phyloP scores from a whole-genome alignment of 805 yeast genomes.

The Helenozyma baotianmanensis region DNA sequence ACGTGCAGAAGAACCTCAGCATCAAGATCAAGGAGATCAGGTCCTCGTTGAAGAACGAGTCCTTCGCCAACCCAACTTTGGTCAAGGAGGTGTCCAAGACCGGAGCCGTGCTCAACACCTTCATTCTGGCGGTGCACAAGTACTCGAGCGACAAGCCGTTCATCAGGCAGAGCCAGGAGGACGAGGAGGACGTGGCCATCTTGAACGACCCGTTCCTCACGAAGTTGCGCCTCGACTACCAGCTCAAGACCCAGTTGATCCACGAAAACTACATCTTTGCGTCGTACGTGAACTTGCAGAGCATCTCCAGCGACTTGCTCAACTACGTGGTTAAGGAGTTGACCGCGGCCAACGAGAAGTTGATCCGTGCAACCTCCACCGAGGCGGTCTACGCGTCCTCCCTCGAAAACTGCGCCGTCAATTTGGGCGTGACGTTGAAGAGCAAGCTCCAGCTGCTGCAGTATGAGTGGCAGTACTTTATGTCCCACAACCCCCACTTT shows the following conservation, averaged over 20 bases:
- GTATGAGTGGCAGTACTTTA: constrained; percentile 37
- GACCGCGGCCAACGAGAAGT: constrained; percentile 26
- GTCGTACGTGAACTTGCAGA: constrained; percentile 37
- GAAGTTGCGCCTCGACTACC: constrained; percentile 36
- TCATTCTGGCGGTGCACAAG: constrained; percentile 28
- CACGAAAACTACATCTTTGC: constrained; percentile 41
- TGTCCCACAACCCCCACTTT: constrained; percentile 27
- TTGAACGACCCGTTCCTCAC: constrained; percentile 40
- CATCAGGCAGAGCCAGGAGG: constrained; percentile 18
- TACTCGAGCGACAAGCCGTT: constrained; percentile 33
- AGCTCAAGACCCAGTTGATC: constrained; percentile 36
- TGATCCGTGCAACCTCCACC: constrained; percentile 24
- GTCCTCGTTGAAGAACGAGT: constrained; percentile 35
- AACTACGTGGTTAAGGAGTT: constrained; percentile 36
- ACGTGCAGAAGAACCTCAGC: constrained; percentile 29
- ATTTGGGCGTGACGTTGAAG: constrained; percentile 22
- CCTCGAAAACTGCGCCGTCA: constrained; percentile 14
- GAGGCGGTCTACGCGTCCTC: constrained; percentile 19
- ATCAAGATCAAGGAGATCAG: constrained; percentile 39
- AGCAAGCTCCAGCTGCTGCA: constrained; percentile 21
- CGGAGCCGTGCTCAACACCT: constrained; percentile 43
- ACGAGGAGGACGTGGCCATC: constrained; percentile 23
- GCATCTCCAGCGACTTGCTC: constrained; percentile 35
- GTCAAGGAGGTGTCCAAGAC: constrained; percentile 52
- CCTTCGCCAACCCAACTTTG: constrained; percentile 34